Percentiles rank a stretch among this genome's conserved stretches.
Evolutionary conservation across 805 yeast species (phyloP).

Genomic region (Wickerhamiella hasegawae): DNA sequence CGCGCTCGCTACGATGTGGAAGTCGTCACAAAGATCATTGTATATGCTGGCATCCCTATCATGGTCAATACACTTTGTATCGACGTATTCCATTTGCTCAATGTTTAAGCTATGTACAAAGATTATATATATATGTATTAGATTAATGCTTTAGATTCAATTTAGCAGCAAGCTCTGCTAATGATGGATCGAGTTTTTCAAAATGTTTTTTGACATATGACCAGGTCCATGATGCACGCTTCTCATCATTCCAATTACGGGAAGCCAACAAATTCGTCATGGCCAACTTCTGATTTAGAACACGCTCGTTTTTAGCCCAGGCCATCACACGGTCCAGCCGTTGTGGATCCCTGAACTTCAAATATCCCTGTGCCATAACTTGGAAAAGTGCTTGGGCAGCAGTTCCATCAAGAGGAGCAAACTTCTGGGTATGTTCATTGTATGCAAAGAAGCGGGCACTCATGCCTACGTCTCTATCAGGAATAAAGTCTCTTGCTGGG

Average conservation of each 20-base stretch:
- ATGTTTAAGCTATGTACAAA: constrained; percentile 1
- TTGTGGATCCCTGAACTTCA: not conserved
- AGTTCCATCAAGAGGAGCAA: not conserved
- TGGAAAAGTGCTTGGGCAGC: not conserved
- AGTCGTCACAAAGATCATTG: constrained; percentile 56
- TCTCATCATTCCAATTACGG: not conserved
- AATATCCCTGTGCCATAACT: constrained; percentile 3
- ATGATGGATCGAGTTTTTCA: too few species aligned
- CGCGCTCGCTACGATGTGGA: constrained; percentile 50
- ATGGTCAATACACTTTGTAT: constrained; percentile 25
- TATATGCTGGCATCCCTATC: constrained; percentile 67
- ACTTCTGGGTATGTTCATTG: too few species aligned
- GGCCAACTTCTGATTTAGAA: not conserved
- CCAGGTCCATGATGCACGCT: constrained; percentile 5
- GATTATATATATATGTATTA: not conserved
- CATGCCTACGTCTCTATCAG: not conserved
- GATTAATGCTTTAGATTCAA: too few species aligned
- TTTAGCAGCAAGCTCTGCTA: too few species aligned
- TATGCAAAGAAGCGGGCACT: not conserved
- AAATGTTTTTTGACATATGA: not conserved
- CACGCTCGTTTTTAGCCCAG: constrained; percentile 1
- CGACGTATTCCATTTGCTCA: constrained; percentile 5
- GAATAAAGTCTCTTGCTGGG: not conserved
- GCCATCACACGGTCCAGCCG: constrained; percentile 3
- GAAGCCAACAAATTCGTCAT: constrained; percentile 2